Base-by-base conservation (phyloP, 1,284 basidiomycete species). In the Heliocybe sulcata region DNA sequence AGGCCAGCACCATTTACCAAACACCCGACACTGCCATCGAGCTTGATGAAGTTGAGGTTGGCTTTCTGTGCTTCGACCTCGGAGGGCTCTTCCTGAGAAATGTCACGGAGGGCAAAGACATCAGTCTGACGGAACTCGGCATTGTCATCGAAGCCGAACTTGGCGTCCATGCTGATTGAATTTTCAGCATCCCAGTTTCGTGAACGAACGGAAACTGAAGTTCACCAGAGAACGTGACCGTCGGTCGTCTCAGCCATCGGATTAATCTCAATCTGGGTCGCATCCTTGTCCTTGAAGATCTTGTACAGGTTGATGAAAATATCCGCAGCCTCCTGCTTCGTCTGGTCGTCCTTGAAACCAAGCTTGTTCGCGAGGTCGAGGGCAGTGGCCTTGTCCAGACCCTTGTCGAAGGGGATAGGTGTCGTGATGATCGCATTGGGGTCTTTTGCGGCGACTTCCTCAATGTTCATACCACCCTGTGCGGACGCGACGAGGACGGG, bases 191-290 rank as follows among this genome's bases (percentile, higher is more conserved):
- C 25, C 27, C 10, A 51, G 20, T 10, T 16, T 3, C 16, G 31
- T 16, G 19, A 56, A 45, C 26, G 16, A 52, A 26, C 51, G 10
- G 20, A 10, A 35, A n/a, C n/a, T 12, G 29, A 53, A 25, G 72
- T 80, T 63, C 64, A 92, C 92, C 95, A 99, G 54, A 99, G 85
- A 53, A 99, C 94, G 62, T 82, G 83, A 11, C 97, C 97, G 67
- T 98, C 95, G 35, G 80, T 82, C 51, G 94, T 91, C 74, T 98
- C 90, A n/a, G 94, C 94, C 74, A 99, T 77, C 23, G 97, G 97
- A 77, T 99, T 99, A 72, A 99, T 99, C 77, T 99, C 97, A 65
- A 99, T 98, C 74, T 99, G 97, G 3, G 97, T 99, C 3, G 96
- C 94, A 70, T 99, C 97, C 79, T 96, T 98, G 61, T 98, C 95